Evolutionary conservation across 306 rosid species (phyloP), one percentile per base, ranked within the genome.

Genomic region (Trichosanthes truncata): DNA sequence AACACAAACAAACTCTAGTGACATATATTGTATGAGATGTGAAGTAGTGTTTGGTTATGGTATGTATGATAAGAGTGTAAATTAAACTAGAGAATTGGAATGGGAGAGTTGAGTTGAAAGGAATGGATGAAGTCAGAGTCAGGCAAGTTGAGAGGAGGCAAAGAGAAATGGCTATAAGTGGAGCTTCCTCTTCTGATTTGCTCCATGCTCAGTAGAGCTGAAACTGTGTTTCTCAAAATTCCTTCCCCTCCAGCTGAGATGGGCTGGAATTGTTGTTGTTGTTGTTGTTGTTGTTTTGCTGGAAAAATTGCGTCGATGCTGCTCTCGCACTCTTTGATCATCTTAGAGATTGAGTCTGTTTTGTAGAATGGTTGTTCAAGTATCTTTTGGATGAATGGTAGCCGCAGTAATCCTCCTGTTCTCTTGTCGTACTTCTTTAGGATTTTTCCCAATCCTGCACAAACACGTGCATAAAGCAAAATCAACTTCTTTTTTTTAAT

Each of bases 351-450:
- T 6, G 87, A 76, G 20, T 94, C 98, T 0, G 97, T 94, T 9
- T 93, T 91, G 59, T 85, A 92, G 79, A 92, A 94, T 0, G 98
- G 98, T 21, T 94, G 97, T 80, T 88, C 89, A 71, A 91, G 0
- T 7, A 92, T 93, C 82, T 83, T 94, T 81, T 92, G 89, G 20
- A 94, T 92, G 89, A 94, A 94, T 56, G 93, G 90, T 59, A 91
- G 74, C 6, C 97, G 89, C 35, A 92, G 41, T 3, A 92, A 80
- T 1, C 91, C 88, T 0, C 97, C 97, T 20, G 95, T 94, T 25
- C 95, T 84, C 87, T 94, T 92, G 87, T 94, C 98, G 56, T 94
- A 91, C 72, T 94, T 94, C 89, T 94, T 94, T 83, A 94, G 46
- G 83, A 94, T 92, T 67, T 94, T 94, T 18, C 89, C 98, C 86